Evolutionary conservation across 441 rosid genomes (phyloP), one percentile per base, ranked within the genome.

Genomic region (Daphne laureola): DNA sequence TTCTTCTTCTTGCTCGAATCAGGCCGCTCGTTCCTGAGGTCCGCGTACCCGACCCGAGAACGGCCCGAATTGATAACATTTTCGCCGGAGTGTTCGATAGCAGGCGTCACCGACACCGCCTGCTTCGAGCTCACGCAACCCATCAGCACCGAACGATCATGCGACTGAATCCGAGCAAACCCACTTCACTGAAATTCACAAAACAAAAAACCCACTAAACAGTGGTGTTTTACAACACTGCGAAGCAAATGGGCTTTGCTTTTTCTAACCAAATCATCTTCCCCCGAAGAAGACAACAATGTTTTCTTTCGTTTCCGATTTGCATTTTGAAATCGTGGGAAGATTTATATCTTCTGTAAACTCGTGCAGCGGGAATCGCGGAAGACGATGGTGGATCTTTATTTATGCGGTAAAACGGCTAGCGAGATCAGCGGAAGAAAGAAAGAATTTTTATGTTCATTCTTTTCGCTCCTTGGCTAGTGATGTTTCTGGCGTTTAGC

Each of bases 51-150:
- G 51, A 53, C 21, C 17, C 64, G 61, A 47, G 51, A 60, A 21
- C 64, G 64, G 14, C 57, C 57, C 70, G 58, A 58, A 71, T 60
- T 51, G 31, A n/a, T 51, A 12, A 50, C 46, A 14, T 14, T 2
- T n/a, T 31, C 63, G 13, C 84, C 89, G 0, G 97, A 85, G 64
- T 83, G 69, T 60, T 90, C 98, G 11, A 81, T 35, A 14, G 90
- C 90, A 11, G 96, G 96, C 40, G 96, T 90, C 64, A 85, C 90
- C 14, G 88, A 72, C 21, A 90, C 92, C 49, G 86, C 72, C 78
- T 90, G 98, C 82, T 90, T 90, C 58, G 98, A 80, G 80, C 70
- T 90, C 53, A 85, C 95, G 62, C 98, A 90, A 46, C 98, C 98
- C 98, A 90, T 90, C 47, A 21, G 14, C 14, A 51, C 53, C 6